Conservation (phyloP, 352 stramenopile genomes). For the Aphanomyces invadans region DNA sequence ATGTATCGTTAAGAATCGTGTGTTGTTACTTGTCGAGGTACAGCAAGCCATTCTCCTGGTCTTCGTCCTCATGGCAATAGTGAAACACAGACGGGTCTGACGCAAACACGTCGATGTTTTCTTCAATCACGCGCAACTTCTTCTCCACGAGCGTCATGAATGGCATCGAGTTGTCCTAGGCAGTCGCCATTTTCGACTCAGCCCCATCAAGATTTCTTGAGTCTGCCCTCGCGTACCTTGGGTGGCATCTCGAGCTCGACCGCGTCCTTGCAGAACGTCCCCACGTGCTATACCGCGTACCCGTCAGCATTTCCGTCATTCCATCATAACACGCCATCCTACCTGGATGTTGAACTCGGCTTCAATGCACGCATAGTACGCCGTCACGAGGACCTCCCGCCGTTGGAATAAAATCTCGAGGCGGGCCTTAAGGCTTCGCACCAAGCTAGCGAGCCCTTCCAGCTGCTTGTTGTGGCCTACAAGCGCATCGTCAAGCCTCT, state of each 20-base stretch:
- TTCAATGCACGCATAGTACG: conserved; percentile 59
- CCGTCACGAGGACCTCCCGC: conserved; percentile 60
- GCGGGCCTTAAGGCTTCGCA: conserved; percentile 73
- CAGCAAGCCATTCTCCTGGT: conserved; percentile 38
- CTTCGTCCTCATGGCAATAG: conserved; percentile 73
- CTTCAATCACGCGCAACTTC: conserved; percentile 57
- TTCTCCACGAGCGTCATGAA: conserved; percentile 74
- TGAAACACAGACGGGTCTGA: conserved; percentile 65
- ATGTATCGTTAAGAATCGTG: not conserved
- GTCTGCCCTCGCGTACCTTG: too few relatives aligned
- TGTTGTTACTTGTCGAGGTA: not conserved
- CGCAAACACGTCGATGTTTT: conserved; percentile 60
- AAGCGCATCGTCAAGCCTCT: not conserved
- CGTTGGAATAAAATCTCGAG: conserved; percentile 84
- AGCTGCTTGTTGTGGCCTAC: conserved; percentile 79
- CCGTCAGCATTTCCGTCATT: too few relatives aligned
- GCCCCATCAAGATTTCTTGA: too few relatives aligned
- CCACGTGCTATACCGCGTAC: conserved; percentile 45
- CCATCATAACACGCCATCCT: conserved; percentile 1
- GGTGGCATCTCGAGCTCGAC: conserved; percentile 69
- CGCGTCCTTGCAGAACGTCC: conserved; percentile 71
- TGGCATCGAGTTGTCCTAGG: conserved; percentile 64
- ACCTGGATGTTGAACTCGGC: conserved; percentile 76
- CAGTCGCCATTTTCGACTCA: too few relatives aligned
- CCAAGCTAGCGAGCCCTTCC: conserved; percentile 54